Conservation (phyloP, 495 filamentous ascomycete species). For the Antarctomyces pellizariae region DNA sequence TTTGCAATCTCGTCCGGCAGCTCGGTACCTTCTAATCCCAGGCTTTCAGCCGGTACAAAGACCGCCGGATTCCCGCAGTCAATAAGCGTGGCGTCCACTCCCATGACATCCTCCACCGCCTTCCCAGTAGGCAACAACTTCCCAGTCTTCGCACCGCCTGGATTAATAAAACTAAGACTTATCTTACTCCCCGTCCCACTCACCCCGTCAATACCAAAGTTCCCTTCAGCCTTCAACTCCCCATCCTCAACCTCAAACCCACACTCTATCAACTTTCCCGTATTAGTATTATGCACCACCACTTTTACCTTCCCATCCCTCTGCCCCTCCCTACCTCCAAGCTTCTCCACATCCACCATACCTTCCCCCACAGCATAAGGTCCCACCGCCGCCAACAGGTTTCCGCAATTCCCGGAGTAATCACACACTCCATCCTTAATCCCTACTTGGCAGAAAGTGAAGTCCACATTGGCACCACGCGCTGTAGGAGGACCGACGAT, state of each 20-base stretch:
- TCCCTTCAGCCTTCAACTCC: slow-evolving; percentile 24
- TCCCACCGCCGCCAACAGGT: slow-evolving; percentile 45
- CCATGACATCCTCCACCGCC: slow-evolving; percentile 25
- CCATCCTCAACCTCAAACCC: slow-evolving; percentile 25
- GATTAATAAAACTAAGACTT: slow-evolving; percentile 36
- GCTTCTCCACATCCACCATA: slow-evolving; percentile 13
- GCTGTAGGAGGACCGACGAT: slow-evolving; percentile 26
- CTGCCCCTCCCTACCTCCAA: slow-evolving; percentile 5
- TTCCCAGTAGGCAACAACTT: slow-evolving; percentile 39
- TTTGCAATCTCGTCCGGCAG: slow-evolving; percentile 27
- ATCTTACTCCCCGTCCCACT: slow-evolving; percentile 31
- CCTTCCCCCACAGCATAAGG: slow-evolving; percentile 36
- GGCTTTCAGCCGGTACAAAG: slow-evolving; percentile 30
- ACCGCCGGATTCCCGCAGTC: slow-evolving; percentile 47
- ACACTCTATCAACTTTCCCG: slow-evolving; percentile 22
- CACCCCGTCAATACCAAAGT: slow-evolving; percentile 45
- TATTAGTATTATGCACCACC: slow-evolving; percentile 30
- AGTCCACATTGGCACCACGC: slow-evolving; percentile 38
- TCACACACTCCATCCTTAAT: slow-evolving; percentile 33
- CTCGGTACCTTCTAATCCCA: slow-evolving; percentile 25
- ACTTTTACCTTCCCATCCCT: slow-evolving; percentile 16
- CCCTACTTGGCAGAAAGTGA: slow-evolving; percentile 47
- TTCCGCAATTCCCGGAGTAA: slow-evolving; percentile 49
- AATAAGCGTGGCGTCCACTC: slow-evolving; percentile 28
- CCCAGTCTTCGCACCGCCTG: slow-evolving; percentile 45